phyloP scores from a whole-genome alignment of 2,329 filamentous ascomycete genomes.

The Graphilbum fragrans region DNA sequence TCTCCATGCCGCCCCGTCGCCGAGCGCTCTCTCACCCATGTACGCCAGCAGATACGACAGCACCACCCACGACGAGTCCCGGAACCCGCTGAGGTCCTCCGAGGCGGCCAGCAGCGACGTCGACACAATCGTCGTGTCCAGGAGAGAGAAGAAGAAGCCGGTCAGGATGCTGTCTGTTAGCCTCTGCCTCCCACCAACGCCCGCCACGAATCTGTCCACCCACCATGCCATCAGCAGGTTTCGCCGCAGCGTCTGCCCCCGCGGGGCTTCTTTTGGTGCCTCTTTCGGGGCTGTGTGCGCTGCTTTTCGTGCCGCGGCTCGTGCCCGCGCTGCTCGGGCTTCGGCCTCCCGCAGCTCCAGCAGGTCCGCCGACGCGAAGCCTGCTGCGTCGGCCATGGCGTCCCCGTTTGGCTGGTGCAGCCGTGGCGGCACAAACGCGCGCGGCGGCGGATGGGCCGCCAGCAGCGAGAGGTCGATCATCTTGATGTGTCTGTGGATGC shows the following conservation, averaged over 20 bases:
- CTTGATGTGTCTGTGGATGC: too few species aligned
- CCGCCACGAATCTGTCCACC: background rate
- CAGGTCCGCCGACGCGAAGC: conserved; percentile 1
- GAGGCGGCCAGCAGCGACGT: conserved; percentile 12
- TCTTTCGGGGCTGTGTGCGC: too few species aligned
- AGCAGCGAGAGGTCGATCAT: too few species aligned
- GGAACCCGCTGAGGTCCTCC: conserved; percentile 11
- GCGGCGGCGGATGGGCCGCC: too few species aligned
- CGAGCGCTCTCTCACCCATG: conserved; percentile 11
- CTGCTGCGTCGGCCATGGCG: too few species aligned
- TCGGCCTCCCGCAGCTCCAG: conserved; percentile 6
- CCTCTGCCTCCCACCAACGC: background rate
- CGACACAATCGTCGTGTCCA: conserved; percentile 14
- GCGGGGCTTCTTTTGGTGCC: too few species aligned
- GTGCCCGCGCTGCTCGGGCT: conserved; percentile 2
- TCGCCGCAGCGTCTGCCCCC: conserved; percentile 1
- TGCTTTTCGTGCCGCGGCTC: background rate
- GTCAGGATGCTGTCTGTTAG: conserved; percentile 8
- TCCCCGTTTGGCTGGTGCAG: background rate
- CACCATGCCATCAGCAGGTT: conserved; percentile 9
- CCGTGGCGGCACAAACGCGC: too few species aligned
- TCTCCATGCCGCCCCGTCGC: too few species aligned
- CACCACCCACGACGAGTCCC: conserved; percentile 12
- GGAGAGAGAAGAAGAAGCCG: conserved; percentile 13
- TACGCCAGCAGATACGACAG: conserved; percentile 13